Percentiles rank a stretch among this genome's conserved stretches.
phyloP scores from a whole-genome alignment of 352 stramenopile species.

The Pythium coloratum region DNA sequence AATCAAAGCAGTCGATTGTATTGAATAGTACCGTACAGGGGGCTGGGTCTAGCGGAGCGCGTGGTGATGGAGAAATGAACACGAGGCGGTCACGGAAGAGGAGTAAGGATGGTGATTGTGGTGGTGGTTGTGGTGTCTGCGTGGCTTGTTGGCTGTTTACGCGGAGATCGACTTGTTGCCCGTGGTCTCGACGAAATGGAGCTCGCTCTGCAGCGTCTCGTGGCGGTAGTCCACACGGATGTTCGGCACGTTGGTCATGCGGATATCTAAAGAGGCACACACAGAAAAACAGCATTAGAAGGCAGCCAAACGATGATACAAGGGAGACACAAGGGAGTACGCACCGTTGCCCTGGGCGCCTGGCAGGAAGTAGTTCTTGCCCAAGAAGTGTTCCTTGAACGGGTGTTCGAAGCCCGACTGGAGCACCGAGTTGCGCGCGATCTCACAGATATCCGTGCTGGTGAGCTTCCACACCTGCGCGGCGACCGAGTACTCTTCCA shows the following conservation, averaged over 20 bases:
- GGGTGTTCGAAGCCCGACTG: slow-evolving; percentile 98
- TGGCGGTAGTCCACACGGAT: slow-evolving; percentile 91
- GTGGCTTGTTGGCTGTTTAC: not conserved
- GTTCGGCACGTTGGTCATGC: slow-evolving; percentile 93
- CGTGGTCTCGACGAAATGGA: slow-evolving; percentile 67
- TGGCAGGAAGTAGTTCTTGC: slow-evolving; percentile 86
- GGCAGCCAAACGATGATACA: not conserved
- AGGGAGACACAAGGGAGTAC: slow-evolving; percentile 22
- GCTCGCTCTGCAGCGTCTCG: slow-evolving; percentile 75
- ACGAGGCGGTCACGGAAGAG: slow-evolving; percentile 2
- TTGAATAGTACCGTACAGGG: slow-evolving; percentile 1
- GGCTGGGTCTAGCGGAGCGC: slow-evolving; percentile 1
- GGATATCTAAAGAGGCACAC: slow-evolving; percentile 73
- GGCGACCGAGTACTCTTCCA: slow-evolving; percentile 96
- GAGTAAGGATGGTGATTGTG: too few relatives aligned
- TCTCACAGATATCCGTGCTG: slow-evolving; percentile 98
- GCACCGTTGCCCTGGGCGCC: slow-evolving; percentile 76
- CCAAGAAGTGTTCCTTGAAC: slow-evolving; percentile 98
- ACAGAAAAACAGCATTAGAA: not conserved
- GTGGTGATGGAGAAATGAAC: not conserved
- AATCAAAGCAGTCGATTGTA: not conserved
- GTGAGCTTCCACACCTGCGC: slow-evolving; percentile 94
- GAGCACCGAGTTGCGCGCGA: slow-evolving; percentile 97
- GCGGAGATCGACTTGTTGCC: slow-evolving; percentile 14
- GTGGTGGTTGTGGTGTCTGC: not conserved